These are phyloP conservation scores for Suillus fuscotomentosus DNA, from an alignment of 768 basidiomycete genomes.

Conservation along the genomic window DNA sequence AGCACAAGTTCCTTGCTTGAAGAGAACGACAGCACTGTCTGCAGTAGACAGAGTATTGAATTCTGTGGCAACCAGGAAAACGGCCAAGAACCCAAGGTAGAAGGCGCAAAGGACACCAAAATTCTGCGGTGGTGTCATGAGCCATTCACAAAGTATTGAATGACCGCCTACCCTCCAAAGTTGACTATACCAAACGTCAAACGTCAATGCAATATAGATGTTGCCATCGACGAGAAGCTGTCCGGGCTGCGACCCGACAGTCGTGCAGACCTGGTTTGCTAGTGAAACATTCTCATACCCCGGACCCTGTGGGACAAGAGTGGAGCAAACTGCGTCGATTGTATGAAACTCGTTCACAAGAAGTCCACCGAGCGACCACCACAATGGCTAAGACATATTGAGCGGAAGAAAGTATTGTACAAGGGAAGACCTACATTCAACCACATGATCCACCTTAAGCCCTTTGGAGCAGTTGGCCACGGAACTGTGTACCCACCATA, in stretches of 20 bases:
- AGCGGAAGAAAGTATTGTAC: neutral
- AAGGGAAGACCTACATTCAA: constrained; percentile 44
- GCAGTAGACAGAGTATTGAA: constrained; percentile 36
- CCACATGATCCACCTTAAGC: constrained; percentile 64
- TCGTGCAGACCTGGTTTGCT: constrained; percentile 73
- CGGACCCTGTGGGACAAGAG: constrained; percentile 59
- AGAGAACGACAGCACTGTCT: constrained; percentile 51
- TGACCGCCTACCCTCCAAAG: constrained; percentile 44
- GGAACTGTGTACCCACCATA: constrained; percentile 34
- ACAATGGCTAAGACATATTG: neutral
- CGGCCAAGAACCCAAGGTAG: constrained; percentile 52
- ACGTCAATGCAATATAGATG: constrained; percentile 47
- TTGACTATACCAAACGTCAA: constrained; percentile 42
- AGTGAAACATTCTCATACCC: constrained; percentile 56
- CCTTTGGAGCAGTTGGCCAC: constrained; percentile 61
- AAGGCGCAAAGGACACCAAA: constrained; percentile 72
- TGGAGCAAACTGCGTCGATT: constrained; percentile 57
- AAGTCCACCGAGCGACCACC: constrained; percentile 56
- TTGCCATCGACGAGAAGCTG: constrained; percentile 60
- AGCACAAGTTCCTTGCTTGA: constrained; percentile 53
- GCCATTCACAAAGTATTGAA: neutral
- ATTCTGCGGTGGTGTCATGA: constrained; percentile 38
- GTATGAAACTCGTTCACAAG: constrained; percentile 82
- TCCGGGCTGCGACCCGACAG: constrained; percentile 63
- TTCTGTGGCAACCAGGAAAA: constrained; percentile 62